A percentile compares a stretch with the other conserved stretches of the same genome.
Conservation (phyloP, 1,284 basidiomycete species). For the Cystobasidiaceae sp. region DNA sequence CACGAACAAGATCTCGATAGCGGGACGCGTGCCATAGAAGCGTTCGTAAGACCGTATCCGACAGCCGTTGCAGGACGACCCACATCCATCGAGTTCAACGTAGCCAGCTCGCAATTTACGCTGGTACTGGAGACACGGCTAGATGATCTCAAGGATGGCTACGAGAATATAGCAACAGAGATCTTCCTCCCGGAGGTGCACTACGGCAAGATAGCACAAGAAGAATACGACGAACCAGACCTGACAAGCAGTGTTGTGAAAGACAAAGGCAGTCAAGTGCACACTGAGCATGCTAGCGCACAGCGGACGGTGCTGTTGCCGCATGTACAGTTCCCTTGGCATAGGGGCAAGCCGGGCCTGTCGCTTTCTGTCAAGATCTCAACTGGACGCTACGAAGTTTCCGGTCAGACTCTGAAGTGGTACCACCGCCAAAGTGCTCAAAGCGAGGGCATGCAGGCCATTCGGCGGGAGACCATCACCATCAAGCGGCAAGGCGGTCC, state of each 20-base stretch:
- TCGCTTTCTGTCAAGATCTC: slow-evolving; percentile 56
- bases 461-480: slow-evolving; percentile 2
- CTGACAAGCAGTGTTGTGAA: not conserved
- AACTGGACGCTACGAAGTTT: slow-evolving; percentile 61
- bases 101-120: slow-evolving; percentile 63
- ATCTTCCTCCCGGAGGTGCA: slow-evolving; percentile 43
- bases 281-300: slow-evolving; percentile 26
- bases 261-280: slow-evolving; percentile 1
- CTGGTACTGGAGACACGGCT: slow-evolving; percentile 59
- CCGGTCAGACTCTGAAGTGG: slow-evolving; percentile 71
- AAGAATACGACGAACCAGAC: not conserved
- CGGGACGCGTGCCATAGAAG: slow-evolving; percentile 66
- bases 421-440: slow-evolving; percentile 65
- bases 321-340: slow-evolving; percentile 27
- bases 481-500: slow-evolving; percentile 23
- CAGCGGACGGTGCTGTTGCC: slow-evolving; percentile 31
- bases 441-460: not conserved
- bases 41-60: slow-evolving; percentile 78
- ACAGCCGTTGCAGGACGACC: slow-evolving; percentile 62
- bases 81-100: slow-evolving; percentile 64
- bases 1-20: slow-evolving; percentile 37
- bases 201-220: slow-evolving; percentile 42
- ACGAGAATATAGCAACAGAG: slow-evolving; percentile 38
- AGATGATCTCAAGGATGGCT: slow-evolving; percentile 47
- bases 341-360: slow-evolving; percentile 37